Conservation (phyloP, 441 rosid genomes). For the Populus hybrid region DNA sequence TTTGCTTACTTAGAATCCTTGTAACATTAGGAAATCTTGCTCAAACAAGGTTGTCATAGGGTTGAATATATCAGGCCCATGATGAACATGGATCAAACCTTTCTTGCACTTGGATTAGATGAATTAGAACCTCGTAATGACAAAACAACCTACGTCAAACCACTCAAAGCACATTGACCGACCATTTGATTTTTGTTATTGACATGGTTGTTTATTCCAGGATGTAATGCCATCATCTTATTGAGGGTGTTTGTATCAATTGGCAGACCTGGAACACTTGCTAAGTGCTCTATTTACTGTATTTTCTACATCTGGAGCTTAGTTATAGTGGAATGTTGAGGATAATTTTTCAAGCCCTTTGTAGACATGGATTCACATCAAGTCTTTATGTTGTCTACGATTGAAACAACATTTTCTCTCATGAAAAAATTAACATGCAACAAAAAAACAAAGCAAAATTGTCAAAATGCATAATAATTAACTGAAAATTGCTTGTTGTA, state of each 20-base stretch:
- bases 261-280: constrained; percentile 72
- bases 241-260: constrained; percentile 75
- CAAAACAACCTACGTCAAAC: constrained; percentile 75
- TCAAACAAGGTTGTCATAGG: no score
- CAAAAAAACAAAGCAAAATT: neutral
- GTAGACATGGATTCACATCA: constrained; percentile 25
- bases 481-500: neutral
- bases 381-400: neutral
- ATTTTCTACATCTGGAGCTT: constrained; percentile 81
- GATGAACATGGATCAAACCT: no score
- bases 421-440: neutral
- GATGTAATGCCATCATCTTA: constrained; percentile 74
- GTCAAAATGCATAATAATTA: no score
- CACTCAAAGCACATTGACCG: constrained; percentile 58
- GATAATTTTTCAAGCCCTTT: constrained; percentile 90
- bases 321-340: constrained; percentile 46
- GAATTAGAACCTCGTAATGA: constrained; percentile 30
- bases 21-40: no score
- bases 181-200: constrained; percentile 49
- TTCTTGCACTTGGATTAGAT: no score
- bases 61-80: no score
- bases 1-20: no score
- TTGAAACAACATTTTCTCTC: neutral
- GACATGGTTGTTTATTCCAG: constrained; percentile 56
- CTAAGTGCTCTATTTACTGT: constrained; percentile 87